phyloP scores from a whole-genome alignment of 768 basidiomycete species.

The Sutorius australiensis region DNA sequence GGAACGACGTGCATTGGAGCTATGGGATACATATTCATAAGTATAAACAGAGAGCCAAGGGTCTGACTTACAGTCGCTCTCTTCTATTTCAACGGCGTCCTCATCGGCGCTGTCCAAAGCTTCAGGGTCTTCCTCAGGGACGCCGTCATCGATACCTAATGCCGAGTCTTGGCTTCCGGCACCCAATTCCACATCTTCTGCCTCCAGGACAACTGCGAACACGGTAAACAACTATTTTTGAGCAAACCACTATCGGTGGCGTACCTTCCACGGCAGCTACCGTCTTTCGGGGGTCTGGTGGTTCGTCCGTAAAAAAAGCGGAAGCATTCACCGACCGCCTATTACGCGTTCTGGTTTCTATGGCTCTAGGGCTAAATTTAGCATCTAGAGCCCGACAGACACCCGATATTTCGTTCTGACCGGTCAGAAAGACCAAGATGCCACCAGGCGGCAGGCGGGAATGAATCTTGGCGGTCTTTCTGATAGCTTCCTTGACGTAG shows the following conservation, averaged over 20 bases:
- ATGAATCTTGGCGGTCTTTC: slow-evolving; percentile 90
- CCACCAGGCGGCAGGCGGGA: slow-evolving; percentile 88
- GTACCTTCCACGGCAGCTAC: slow-evolving; percentile 21
- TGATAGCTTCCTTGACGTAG: slow-evolving; percentile 87
- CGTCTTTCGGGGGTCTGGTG: slow-evolving; percentile 11
- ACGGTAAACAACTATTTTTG: not conserved
- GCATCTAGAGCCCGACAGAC: slow-evolving; percentile 80
- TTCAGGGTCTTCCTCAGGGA: slow-evolving; percentile 65
- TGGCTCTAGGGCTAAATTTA: slow-evolving; percentile 64
- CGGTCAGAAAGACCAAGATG: slow-evolving; percentile 90
- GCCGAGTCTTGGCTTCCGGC: slow-evolving; percentile 47
- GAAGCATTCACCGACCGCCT: slow-evolving; percentile 25
- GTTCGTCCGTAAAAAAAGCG: slow-evolving; percentile 26
- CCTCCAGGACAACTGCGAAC: slow-evolving; percentile 64
- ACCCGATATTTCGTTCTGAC: slow-evolving; percentile 90
- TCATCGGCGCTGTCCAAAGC: slow-evolving; percentile 75
- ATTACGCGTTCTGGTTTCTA: slow-evolving; percentile 49
- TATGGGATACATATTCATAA: slow-evolving; percentile 29
- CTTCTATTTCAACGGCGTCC: slow-evolving; percentile 51
- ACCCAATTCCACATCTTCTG: slow-evolving; percentile 77
- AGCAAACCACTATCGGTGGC: not conserved
- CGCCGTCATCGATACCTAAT: slow-evolving; percentile 62
- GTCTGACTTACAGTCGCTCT: slow-evolving; percentile 55
- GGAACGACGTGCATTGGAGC: slow-evolving; percentile 94
- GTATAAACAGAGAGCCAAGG: slow-evolving; percentile 3